Evolutionary conservation across 768 basidiomycete species (phyloP).

Genomic region (Amanita exitialis): DNA sequence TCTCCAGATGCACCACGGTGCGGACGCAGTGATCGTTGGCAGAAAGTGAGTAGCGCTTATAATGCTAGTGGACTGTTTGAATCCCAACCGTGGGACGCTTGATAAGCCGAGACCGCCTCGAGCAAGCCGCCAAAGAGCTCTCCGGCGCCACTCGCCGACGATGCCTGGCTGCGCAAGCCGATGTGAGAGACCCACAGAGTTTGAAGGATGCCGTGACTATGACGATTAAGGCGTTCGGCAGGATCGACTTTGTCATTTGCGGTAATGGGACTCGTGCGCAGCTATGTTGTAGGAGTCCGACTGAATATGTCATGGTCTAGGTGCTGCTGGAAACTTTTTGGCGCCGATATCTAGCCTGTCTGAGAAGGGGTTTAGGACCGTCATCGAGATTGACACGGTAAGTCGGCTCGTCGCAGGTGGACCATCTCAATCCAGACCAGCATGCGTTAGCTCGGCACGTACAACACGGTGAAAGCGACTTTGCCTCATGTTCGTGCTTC

Average conservation of each 20-base stretch:
- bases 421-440: not conserved
- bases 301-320: conserved; percentile 24
- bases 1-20: conserved; percentile 89
- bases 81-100: conserved; percentile 4
- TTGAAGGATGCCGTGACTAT: conserved; percentile 67
- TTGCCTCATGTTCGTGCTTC: conserved; percentile 59
- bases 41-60: conserved; percentile 52
- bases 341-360: conserved; percentile 77
- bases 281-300: not conserved
- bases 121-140: conserved; percentile 60
- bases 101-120: conserved; percentile 60
- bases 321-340: conserved; percentile 95
- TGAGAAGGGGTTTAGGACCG: conserved; percentile 85
- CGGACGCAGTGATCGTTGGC: conserved; percentile 73
- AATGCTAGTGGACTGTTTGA: not conserved
- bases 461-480: conserved; percentile 91
- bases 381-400: conserved; percentile 90
- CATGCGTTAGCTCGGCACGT: conserved; percentile 67
- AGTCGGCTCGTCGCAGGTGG: conserved; percentile 12
- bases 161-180: conserved; percentile 69
- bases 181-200: conserved; percentile 71
- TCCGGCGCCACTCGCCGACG: conserved; percentile 54
- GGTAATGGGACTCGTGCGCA: conserved; percentile 35
- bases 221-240: conserved; percentile 69
- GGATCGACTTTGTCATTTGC: conserved; percentile 92